Evolutionary conservation across 2,329 filamentous ascomycete genomes (phyloP).

Genomic region (Calonectria pseudoreteaudii): DNA sequence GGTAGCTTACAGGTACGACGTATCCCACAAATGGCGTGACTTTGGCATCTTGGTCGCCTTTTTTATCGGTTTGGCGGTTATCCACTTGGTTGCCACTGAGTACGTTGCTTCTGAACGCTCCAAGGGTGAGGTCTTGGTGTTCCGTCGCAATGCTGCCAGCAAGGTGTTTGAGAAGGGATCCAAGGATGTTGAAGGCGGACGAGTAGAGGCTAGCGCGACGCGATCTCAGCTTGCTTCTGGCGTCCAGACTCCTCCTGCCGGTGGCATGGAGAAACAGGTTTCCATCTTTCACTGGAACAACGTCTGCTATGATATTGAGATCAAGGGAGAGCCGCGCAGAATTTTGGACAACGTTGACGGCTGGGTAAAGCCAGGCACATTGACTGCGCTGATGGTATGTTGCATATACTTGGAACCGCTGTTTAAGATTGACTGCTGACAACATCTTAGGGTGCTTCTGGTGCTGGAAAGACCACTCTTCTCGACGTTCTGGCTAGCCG

Average conservation of each 20-base stretch:
- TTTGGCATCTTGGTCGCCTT: constrained; percentile 28
- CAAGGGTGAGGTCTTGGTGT: constrained; percentile 38
- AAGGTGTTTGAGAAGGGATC: not conserved
- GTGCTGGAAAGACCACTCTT: constrained; percentile 88
- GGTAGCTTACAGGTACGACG: constrained; percentile 21
- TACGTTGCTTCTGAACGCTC: constrained; percentile 35
- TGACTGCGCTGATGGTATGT: constrained; percentile 75
- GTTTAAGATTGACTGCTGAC: not conserved
- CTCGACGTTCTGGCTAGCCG: constrained; percentile 85
- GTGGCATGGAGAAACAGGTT: constrained; percentile 27
- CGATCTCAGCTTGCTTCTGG: not conserved
- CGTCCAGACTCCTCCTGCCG: not conserved
- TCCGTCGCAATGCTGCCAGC: constrained; percentile 13
- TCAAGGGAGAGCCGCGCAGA: constrained; percentile 70
- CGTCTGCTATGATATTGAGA: constrained; percentile 78
- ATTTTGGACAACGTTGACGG: constrained; percentile 78
- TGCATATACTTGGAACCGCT: not conserved
- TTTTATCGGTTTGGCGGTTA: constrained; percentile 16
- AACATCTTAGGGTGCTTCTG: constrained; percentile 67
- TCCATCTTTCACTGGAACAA: constrained; percentile 75
- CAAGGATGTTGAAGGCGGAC: not conserved
- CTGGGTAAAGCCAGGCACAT: constrained; percentile 78
- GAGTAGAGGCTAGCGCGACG: constrained; percentile 7
- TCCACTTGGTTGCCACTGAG: constrained; percentile 33
- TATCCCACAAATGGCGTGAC: constrained; percentile 30